Evolutionary conservation across 169 alveolate species (phyloP), one percentile per base, ranked within the genome.

Genomic region (Eimeria nieschulzi): DNA sequence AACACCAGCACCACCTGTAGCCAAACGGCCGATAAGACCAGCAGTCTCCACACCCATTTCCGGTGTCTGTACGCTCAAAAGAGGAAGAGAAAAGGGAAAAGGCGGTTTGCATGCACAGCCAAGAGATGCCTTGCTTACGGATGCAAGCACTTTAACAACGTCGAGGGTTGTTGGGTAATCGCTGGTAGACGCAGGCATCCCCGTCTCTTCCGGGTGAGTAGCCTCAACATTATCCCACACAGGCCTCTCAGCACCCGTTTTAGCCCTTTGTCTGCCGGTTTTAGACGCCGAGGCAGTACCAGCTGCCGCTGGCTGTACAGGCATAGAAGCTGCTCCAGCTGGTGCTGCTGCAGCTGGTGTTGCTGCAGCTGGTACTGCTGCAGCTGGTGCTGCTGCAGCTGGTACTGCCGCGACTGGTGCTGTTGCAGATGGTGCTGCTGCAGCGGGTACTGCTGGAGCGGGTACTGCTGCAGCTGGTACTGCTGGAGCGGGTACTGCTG

Each of bases 391-490:
- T 23, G 12, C 76, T 0, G 39, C 76, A 3, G 75, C 75, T 12
- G 75, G 10, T 12, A 5, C 2, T 12, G 12, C 12, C 39, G 75
- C 51, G 51, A 0, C 26, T 0, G 46, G 17, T 21, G 25, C 51
- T 13, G 76, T 39, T 66, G 76, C 76, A n/a, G 76, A 9, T 66
- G 46, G 46, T 66, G 76, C 76, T 66, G 76, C 76, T 7, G 76
- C 39, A 3, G 46, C 39, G 0, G 39, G 13, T 17, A 39, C 51
- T 23, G 76, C 51, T 19, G 25, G 39, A 19, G 0, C 46, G 17
- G 39, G 19, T 23, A 12, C 39, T 66, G 76, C 0, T 7, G 9
- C 76, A 9, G 26, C 76, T 66, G 10, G 39, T 66, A 51, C 26
- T 17, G 33, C 21, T 1, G 68, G 9, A 15, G 9, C 9, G 15